phyloP scores from a whole-genome alignment of 2,329 filamentous ascomycete species.

The Fusarium sp. region DNA sequence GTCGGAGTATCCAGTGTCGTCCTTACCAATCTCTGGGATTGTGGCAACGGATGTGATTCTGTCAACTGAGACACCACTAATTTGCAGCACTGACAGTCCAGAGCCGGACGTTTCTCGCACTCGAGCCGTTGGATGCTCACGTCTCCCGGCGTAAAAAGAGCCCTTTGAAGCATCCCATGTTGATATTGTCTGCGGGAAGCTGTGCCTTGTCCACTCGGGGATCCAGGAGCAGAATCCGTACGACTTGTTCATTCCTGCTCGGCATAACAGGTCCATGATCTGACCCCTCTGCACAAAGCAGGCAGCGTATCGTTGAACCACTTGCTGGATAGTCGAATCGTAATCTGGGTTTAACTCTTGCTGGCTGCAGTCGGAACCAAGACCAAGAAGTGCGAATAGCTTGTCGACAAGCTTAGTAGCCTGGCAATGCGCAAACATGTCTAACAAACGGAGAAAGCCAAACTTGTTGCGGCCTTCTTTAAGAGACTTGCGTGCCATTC shows the following conservation, averaged over 20 bases:
- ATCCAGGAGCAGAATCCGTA: background rate
- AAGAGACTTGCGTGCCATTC: background rate
- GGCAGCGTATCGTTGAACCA: background rate
- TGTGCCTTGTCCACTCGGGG: background rate
- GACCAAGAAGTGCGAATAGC: background rate
- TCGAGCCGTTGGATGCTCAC: background rate
- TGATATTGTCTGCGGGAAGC: background rate
- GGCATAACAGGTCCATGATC: background rate
- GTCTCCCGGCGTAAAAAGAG: background rate
- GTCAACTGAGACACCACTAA: background rate
- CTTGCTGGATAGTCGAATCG: background rate
- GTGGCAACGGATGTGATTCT: background rate
- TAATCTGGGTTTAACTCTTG: background rate
- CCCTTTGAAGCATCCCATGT: background rate
- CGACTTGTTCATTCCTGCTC: background rate
- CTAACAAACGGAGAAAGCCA: background rate
- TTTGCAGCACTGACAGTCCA: accelerated
- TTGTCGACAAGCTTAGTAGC: background rate
- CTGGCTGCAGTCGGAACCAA: background rate
- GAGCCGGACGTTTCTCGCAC: too few relatives aligned
- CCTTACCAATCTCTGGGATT: background rate
- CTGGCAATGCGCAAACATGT: background rate
- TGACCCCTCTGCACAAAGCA: background rate
- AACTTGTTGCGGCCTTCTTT: background rate
- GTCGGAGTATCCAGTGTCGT: too few relatives aligned